Evolutionary conservation across 192 early-diverging fungal genomes (phyloP), one percentile per base, ranked within the genome.

Genomic region (Umbelopsis sp.): DNA sequence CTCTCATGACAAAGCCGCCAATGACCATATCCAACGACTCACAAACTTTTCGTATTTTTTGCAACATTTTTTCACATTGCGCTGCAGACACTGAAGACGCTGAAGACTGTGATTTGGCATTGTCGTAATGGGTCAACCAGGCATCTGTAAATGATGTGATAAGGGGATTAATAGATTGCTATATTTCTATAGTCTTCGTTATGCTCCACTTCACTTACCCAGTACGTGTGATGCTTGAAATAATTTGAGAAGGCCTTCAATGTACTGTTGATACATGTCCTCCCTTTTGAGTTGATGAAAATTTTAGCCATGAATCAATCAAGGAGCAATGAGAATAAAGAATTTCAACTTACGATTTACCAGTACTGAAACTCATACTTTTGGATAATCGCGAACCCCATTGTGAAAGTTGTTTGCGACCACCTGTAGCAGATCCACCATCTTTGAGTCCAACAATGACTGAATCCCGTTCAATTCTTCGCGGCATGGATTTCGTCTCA

Each of bases 231-330:
- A 38, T 36, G 56, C 69, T 36, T 43, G 38, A 53, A 81, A 81
- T 31, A 81, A 12, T 44, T 59, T 72, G n/a, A 70, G 65, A 4
- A 81, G 38, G 4, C 21, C 47, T 14, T 81, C 75, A 32, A 81
- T 73, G 31, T 81, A 81, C 24, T 71, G 71, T 70, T 72, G 72
- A 53, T 71, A 69, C 47, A 74, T 54, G 68, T 81, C 79, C 53
- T 81, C 79, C 36, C 77, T 41, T 12, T 25, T 26, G 25, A 2
- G n/a, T 52, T 26, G 12, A 54, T 25, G 21, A 25, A 12, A 12
- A 25, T 25, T 12, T 10, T 25, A 26, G 21, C 12, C 52, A 21
- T 2, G 14, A 3, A 22, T 54, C 11, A 4, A 8, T 0, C 2
- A 26, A 54, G 4, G 25, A 20, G 0, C 25, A 0, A 44, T 54